Percentiles rank a stretch among this genome's conserved stretches.
phyloP scores from a whole-genome alignment of 2,329 filamentous ascomycete genomes.

The Alternaria angustiovoidea region DNA sequence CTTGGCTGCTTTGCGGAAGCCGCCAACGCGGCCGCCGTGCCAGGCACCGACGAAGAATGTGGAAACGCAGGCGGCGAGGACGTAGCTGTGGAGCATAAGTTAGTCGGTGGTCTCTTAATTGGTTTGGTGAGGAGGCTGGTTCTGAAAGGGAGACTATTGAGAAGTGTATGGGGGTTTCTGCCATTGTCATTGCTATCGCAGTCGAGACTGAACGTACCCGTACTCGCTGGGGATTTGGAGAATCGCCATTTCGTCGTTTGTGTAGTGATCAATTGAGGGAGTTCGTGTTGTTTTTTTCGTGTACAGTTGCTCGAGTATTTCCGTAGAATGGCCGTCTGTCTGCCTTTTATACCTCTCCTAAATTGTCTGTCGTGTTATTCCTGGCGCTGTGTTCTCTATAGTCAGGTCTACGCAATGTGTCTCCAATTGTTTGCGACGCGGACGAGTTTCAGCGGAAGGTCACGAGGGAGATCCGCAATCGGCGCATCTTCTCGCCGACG shows the following conservation, averaged over 20 bases:
- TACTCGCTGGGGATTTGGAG: constrained; percentile 40
- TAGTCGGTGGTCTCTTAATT: constrained; percentile 9
- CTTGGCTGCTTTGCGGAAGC: constrained; percentile 60
- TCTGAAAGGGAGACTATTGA: background rate
- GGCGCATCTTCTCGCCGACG: constrained; percentile 27
- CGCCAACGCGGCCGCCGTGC: constrained; percentile 58
- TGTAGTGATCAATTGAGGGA: background rate
- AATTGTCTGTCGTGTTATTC: background rate
- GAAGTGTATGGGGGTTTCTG: background rate
- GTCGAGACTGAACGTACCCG: constrained; percentile 34
- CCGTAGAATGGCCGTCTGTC: background rate
- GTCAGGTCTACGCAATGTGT: background rate
- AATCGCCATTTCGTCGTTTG: constrained; percentile 24
- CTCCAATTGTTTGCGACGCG: constrained; percentile 14
- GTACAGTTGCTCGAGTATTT: background rate
- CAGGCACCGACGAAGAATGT: constrained; percentile 63
- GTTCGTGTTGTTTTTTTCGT: background rate
- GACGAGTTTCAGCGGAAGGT: constrained; percentile 37
- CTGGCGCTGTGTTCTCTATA: background rate
- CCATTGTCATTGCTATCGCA: background rate
- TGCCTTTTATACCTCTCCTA: background rate
- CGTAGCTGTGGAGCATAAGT: constrained; percentile 56
- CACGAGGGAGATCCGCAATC: constrained; percentile 2
- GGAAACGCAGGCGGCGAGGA: constrained; percentile 62
- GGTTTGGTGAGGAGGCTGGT: background rate